These are phyloP conservation scores for Pulveroboletus sp. DNA, from an alignment of 768 basidiomycete genomes.

Conservation along the genomic window DNA sequence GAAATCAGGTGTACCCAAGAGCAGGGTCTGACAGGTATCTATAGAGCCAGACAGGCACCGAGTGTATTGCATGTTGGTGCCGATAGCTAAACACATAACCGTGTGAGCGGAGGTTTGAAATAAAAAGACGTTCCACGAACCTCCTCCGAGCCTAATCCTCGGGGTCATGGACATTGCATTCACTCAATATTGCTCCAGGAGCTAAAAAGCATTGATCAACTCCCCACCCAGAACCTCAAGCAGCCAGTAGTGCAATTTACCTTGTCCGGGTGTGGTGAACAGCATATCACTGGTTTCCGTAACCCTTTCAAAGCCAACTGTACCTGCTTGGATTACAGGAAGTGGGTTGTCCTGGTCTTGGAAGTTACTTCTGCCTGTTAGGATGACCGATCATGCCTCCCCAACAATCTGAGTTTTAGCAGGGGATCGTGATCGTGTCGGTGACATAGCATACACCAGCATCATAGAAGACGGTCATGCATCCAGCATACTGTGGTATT, in stretches of 20 bases:
- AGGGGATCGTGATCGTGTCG: conserved; percentile 45
- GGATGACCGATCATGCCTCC: conserved; percentile 48
- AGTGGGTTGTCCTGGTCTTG: conserved; percentile 36
- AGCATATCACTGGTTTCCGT: conserved; percentile 66
- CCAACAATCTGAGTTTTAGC: conserved; percentile 47
- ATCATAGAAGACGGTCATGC: conserved; percentile 82
- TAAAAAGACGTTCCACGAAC: not conserved
- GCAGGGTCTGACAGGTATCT: conserved; percentile 57
- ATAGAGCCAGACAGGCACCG: conserved; percentile 44
- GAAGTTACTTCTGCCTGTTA: conserved; percentile 43
- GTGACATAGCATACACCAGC: conserved; percentile 52
- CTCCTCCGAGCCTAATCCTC: conserved; percentile 35
- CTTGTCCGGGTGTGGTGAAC: conserved; percentile 54
- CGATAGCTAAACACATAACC: conserved; percentile 36
- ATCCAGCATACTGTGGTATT: conserved; percentile 52
- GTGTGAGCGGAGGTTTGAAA: not conserved
- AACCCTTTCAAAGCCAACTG: conserved; percentile 43
- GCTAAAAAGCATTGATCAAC: conserved; percentile 17
- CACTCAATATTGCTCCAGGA: conserved; percentile 44
- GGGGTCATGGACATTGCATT: conserved; percentile 63
- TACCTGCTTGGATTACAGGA: conserved; percentile 46
- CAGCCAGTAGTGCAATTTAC: conserved; percentile 8
- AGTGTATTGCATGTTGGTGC: conserved; percentile 47
- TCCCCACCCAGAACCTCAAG: not conserved
- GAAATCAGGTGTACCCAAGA: conserved; percentile 58